Evolutionary conservation across 805 yeast genomes (phyloP).

Genomic region (Ogataea thermomethanolica): DNA sequence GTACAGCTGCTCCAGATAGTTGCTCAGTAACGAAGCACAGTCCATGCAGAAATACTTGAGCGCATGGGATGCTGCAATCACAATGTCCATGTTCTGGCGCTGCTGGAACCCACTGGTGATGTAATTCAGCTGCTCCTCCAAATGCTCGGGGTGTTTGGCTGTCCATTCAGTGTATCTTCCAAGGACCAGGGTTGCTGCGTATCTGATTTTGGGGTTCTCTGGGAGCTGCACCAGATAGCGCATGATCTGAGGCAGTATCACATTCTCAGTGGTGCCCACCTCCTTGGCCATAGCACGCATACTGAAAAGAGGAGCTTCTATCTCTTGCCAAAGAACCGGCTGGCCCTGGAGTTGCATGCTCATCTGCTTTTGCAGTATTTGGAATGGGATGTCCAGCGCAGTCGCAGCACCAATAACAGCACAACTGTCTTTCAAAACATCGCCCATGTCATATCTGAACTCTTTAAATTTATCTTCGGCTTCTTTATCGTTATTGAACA

Average conservation of each 20-base stretch:
- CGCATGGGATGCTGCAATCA: slow-evolving; percentile 88
- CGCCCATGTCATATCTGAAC: slow-evolving; percentile 96
- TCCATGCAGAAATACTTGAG: slow-evolving; percentile 93
- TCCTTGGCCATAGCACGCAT: slow-evolving; percentile 95
- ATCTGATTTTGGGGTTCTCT: slow-evolving; percentile 80
- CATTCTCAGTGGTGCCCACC: slow-evolving; percentile 60
- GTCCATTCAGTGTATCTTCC: slow-evolving; percentile 99
- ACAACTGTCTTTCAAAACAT: slow-evolving; percentile 94
- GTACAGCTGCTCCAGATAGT: slow-evolving; percentile 70
- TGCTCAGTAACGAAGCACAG: slow-evolving; percentile 64
- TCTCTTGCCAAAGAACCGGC: slow-evolving; percentile 67
- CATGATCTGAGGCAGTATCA: slow-evolving; percentile 76
- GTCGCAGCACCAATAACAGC: slow-evolving; percentile 76
- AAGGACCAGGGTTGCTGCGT: slow-evolving; percentile 87
- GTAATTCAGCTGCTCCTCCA: slow-evolving; percentile 80
- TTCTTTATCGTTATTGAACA: slow-evolving; percentile 69
- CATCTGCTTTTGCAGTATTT: slow-evolving; percentile 45
- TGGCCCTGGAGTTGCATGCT: slow-evolving; percentile 34
- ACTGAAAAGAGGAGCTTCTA: slow-evolving; percentile 87
- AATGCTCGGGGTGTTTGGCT: slow-evolving; percentile 71
- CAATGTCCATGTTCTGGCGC: slow-evolving; percentile 42
- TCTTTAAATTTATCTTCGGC: slow-evolving; percentile 90
- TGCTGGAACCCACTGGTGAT: slow-evolving; percentile 69
- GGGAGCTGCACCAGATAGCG: slow-evolving; percentile 64
- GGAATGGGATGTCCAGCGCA: slow-evolving; percentile 70